These are phyloP conservation scores for Septoria linicola DNA, from an alignment of 2,329 filamentous ascomycete genomes.

Conservation along the genomic window DNA sequence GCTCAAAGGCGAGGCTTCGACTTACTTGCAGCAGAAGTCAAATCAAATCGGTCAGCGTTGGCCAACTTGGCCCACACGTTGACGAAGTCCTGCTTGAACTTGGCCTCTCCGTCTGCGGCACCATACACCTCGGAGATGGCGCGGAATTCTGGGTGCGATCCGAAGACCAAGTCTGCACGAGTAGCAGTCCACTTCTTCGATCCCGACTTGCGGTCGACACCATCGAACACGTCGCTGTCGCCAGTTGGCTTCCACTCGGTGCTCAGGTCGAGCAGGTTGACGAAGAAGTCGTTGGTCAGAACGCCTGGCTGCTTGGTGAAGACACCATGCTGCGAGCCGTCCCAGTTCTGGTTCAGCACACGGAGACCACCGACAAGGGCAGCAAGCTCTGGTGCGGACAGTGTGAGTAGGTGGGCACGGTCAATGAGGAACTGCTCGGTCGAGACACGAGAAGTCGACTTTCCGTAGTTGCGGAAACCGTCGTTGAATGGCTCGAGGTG, in stretches of 20 bases:
- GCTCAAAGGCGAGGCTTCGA: constrained; percentile 17
- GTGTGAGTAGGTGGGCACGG: constrained; percentile 67
- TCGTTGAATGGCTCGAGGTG: constrained; percentile 70
- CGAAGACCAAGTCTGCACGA: constrained; percentile 68
- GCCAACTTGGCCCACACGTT: constrained; percentile 72
- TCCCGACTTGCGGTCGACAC: constrained; percentile 64
- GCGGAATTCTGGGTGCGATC: constrained; percentile 71
- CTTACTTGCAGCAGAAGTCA: constrained; percentile 33
- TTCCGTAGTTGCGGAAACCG: constrained; percentile 77
- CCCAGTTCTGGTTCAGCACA: constrained; percentile 67
- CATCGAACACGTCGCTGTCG: constrained; percentile 59
- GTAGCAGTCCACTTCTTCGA: constrained; percentile 67
- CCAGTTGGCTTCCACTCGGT: constrained; percentile 62
- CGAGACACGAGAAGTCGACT: constrained; percentile 58
- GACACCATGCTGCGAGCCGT: constrained; percentile 66
- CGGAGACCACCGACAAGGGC: constrained; percentile 72
- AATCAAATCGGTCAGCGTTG: constrained; percentile 69
- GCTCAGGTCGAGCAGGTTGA: constrained; percentile 69
- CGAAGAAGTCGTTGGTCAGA: constrained; percentile 78
- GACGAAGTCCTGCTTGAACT: constrained; percentile 71
- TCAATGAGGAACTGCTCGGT: constrained; percentile 72
- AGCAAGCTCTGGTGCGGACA: constrained; percentile 69
- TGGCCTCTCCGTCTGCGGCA: constrained; percentile 57
- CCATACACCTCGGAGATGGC: constrained; percentile 70
- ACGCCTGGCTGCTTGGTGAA: constrained; percentile 66